Percentiles rank a stretch among this genome's conserved stretches.
Conservation (phyloP, 305 asterid genomes). For the Solanum hybrid region DNA sequence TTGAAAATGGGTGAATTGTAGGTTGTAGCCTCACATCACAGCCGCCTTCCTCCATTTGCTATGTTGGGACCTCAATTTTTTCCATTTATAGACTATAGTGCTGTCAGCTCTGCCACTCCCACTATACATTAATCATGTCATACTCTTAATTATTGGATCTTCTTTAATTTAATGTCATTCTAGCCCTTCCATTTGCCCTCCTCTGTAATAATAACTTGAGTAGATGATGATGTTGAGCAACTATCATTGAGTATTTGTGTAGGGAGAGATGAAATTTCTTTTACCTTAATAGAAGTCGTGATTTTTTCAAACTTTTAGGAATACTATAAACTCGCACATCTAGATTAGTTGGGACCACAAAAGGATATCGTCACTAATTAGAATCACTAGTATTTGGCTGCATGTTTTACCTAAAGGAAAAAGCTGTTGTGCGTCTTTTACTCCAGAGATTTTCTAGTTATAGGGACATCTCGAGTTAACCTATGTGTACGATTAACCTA, state of each 20-base stretch:
- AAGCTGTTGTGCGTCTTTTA: not conserved
- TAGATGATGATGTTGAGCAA: not conserved
- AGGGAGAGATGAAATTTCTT: not conserved
- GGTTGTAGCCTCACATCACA: not conserved
- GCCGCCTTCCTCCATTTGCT: constrained; percentile 9
- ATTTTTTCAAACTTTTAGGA: not conserved
- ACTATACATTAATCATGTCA: not conserved
- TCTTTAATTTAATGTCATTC: not conserved
- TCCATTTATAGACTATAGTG: not conserved
- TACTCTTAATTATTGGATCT: not conserved
- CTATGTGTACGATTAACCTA: not conserved
- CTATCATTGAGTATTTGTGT: not conserved
- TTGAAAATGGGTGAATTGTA: not conserved
- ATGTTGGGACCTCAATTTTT: constrained; percentile 2
- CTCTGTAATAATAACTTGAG: not conserved
- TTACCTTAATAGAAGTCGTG: not conserved
- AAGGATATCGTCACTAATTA: not conserved
- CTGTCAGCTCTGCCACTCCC: not conserved
- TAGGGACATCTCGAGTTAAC: not conserved
- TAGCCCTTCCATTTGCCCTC: not conserved
- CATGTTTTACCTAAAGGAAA: not conserved
- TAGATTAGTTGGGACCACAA: not conserved
- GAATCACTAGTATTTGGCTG: not conserved
- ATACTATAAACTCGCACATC: not conserved
- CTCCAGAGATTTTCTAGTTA: not conserved